Conservation (phyloP, 2,329 filamentous ascomycete genomes). For the Tolypocladium amazonense region DNA sequence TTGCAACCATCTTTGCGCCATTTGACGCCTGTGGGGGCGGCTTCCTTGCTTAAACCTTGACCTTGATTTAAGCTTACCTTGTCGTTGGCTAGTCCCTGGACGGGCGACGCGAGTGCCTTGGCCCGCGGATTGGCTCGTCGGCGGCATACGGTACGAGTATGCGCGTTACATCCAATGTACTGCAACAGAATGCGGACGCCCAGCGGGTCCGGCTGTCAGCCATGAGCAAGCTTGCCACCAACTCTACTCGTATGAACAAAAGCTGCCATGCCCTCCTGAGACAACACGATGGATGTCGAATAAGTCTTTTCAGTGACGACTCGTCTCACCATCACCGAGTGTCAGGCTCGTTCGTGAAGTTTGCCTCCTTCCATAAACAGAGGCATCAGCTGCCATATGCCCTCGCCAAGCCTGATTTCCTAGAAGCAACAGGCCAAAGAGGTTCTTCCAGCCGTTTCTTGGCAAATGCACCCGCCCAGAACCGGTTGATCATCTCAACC, state of each 20-base stretch:
- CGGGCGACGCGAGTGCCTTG: not conserved
- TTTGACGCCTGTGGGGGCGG: not conserved
- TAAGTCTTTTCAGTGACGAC: not conserved
- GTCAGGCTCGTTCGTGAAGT: not conserved
- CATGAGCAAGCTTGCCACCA: not conserved
- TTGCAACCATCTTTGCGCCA: not conserved
- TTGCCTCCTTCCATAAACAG: not conserved
- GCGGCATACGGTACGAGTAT: not conserved
- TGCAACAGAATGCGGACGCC: not conserved
- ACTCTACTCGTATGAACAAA: not conserved
- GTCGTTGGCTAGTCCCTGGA: not conserved
- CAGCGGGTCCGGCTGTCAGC: not conserved
- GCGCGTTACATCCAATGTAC: not conserved
- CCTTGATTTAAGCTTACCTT: not conserved
- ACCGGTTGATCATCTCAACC: not conserved
- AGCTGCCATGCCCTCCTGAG: not conserved
- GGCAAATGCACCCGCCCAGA: not conserved
- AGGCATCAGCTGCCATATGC: not conserved
- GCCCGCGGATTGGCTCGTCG: no score
- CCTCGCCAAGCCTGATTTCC: not conserved
- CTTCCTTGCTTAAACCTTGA: not conserved
- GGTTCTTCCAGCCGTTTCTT: constrained; percentile 4
- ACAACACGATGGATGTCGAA: not conserved
- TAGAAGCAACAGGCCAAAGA: not conserved
- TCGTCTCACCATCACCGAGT: not conserved